Evolutionary conservation across 306 rosid species (phyloP).

Genomic region (Dalbergia cochinchinensis): DNA sequence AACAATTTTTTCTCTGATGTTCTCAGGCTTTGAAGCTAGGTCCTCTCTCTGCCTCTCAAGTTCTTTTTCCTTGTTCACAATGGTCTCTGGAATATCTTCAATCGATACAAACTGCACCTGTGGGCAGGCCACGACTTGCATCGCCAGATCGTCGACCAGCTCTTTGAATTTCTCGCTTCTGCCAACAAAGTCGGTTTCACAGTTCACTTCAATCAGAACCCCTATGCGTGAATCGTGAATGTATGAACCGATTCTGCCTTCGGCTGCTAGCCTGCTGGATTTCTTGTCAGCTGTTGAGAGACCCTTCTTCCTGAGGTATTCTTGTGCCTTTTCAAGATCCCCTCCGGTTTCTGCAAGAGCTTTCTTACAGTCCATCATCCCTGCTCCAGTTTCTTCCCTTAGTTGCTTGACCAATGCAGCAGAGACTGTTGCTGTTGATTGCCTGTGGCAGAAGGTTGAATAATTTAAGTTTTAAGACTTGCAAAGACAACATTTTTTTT

Average conservation of each 20-base stretch:
- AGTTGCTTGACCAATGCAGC: conserved; percentile 88
- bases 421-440: conserved; percentile 69
- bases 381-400: conserved; percentile 97
- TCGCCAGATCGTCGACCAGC: conserved; percentile 92
- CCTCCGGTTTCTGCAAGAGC: conserved; percentile 94
- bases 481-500: neutral
- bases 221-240: conserved; percentile 95
- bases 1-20: conserved; percentile 89
- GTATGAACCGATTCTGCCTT: conserved; percentile 96
- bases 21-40: conserved; percentile 86
- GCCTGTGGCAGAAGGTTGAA: conserved; percentile 60
- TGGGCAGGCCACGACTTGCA: conserved; percentile 95
- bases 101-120: conserved; percentile 81
- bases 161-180: conserved; percentile 87
- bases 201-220: conserved; percentile 93
- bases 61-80: conserved; percentile 72
- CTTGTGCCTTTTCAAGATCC: conserved; percentile 97
- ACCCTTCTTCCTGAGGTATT: conserved; percentile 94
- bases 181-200: conserved; percentile 95
- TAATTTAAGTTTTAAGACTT: conserved; percentile 17
- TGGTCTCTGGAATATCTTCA: conserved; percentile 80
- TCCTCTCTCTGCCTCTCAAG: conserved; percentile 95
- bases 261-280: conserved; percentile 92
- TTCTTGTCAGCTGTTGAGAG: conserved; percentile 94
- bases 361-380: conserved; percentile 99